Evolutionary conservation across 2,329 filamentous ascomycete genomes (phyloP).

Genomic region (Pseudogymnoascus sp.): DNA sequence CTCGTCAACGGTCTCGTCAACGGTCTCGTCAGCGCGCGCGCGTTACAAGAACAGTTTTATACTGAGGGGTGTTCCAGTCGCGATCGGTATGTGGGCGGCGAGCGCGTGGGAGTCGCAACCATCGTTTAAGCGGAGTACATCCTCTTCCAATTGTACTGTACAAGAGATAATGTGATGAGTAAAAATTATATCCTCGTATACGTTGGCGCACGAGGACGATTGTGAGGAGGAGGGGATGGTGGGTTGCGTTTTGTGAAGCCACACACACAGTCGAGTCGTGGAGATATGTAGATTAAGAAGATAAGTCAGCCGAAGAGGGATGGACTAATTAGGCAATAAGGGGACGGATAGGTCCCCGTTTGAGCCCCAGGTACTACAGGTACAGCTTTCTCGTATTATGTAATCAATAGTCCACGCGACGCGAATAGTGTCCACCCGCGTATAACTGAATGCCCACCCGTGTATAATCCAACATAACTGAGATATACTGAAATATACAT

Average conservation of each 20-base stretch:
- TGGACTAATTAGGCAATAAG: conserved; percentile 8
- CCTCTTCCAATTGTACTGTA: background rate
- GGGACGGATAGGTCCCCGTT: conserved; percentile 5
- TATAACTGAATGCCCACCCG: background rate
- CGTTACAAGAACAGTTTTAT: conserved; percentile 8
- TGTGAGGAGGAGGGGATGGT: background rate
- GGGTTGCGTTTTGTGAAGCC: background rate
- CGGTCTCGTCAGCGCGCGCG: background rate
- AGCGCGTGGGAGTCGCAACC: conserved; percentile 4
- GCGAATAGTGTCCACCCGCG: background rate
- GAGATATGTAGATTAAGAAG: conserved; percentile 5
- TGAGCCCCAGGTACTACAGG: conserved; percentile 6
- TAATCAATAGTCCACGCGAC: background rate
- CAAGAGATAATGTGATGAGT: background rate
- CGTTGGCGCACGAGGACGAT: background rate
- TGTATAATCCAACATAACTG: conserved; percentile 1
- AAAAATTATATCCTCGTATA: background rate
- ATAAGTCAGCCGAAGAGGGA: conserved; percentile 5
- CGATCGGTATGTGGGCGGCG: background rate
- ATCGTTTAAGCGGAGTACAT: background rate
- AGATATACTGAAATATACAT: background rate
- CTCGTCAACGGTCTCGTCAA: too few relatives aligned
- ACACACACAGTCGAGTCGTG: background rate
- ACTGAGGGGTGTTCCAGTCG: conserved; percentile 6
- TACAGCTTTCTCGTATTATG: background rate